Base-by-base conservation (phyloP, 176 grass and related monocot species). In the Oryza punctata region DNA sequence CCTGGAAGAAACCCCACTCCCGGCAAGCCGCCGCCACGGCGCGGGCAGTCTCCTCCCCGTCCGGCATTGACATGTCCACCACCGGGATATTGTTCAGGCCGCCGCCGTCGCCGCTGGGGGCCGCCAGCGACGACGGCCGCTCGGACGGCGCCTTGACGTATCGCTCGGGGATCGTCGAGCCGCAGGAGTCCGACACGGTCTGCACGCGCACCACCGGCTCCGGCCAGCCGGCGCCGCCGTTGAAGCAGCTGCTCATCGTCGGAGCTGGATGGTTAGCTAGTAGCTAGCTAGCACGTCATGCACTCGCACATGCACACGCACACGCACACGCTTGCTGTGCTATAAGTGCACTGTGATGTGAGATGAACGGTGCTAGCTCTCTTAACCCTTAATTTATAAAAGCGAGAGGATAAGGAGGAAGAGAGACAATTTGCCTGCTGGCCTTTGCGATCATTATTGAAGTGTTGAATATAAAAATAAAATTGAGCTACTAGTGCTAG, bases 1-100 rank as follows among this genome's bases (percentile, higher is more conserved):
- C 91, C 82, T 97, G 94, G 77, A 97, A 97, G 69, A 97, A 94
- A 0, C 94, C 94, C 94, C 91, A 97, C 82, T 94, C 87, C 14
- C 71, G 71, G 76, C 91, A 89, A 43, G 91, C 94, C 11, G 73
- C 69, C 43, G 54, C 49, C 60, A 97, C 78, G n/a, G 91, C 91
- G 29, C 60, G 60, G 25, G 57, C 65, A 3, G 69, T 72, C 43
- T 52, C 82, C 23, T 70, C 91, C 7, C 18, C 75, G 59, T 92
- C 63, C 32, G 14, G 81, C 77, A 90, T 76, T 88, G 87, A 89
- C 77, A 94, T 77, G 75, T 97, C 91, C 38, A 94, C 79, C 2
- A 92, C 88, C 16, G 93, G 93, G 69, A 95, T 61, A 61, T 24
- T 92, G 47, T 69, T 86, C 64, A 77, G 10, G 60, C 69, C 59